Evolutionary conservation across 2,329 filamentous ascomycete genomes (phyloP).

Genomic region (Coccinonectria pachysandricola): DNA sequence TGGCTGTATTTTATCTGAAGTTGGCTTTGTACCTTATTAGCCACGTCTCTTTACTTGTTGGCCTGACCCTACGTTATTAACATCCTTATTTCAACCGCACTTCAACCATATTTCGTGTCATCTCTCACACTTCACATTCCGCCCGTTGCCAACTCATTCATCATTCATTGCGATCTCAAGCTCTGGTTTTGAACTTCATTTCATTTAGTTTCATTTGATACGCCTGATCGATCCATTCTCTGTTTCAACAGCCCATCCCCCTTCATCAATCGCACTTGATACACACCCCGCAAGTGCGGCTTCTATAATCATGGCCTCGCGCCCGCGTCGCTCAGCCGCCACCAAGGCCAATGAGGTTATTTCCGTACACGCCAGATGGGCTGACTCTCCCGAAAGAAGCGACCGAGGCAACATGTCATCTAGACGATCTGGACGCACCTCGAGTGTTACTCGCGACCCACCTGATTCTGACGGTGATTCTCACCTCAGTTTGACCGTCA

Average conservation of each 20-base stretch:
- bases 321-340: slow-evolving; percentile 36
- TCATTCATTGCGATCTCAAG: too few relatives aligned
- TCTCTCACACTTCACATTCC: too few relatives aligned
- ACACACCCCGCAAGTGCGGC: slow-evolving; percentile 13
- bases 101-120: too few relatives aligned
- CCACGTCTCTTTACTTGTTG: too few relatives aligned
- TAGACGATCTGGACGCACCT: slow-evolving; percentile 39
- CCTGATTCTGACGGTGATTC: slow-evolving; percentile 38
- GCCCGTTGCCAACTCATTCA: too few relatives aligned
- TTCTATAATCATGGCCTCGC: slow-evolving; percentile 30
- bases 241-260: slow-evolving; percentile 1
- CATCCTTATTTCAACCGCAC: too few relatives aligned
- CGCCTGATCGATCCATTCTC: too few relatives aligned
- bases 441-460: slow-evolving; percentile 33
- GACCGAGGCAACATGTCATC: slow-evolving; percentile 38
- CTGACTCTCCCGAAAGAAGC: slow-evolving; percentile 28
- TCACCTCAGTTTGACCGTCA: slow-evolving; percentile 37
- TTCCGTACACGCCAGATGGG: slow-evolving; percentile 30
- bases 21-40: too few relatives aligned
- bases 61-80: too few relatives aligned
- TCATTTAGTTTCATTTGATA: too few relatives aligned
- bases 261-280: slow-evolving; percentile 1
- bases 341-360: slow-evolving; percentile 33
- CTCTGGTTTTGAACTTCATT: too few relatives aligned
- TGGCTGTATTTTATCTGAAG: too few relatives aligned